Evolutionary conservation across 352 stramenopile genomes (phyloP), one percentile per base, ranked within the genome.

Genomic region (Pythium sukuiense): DNA sequence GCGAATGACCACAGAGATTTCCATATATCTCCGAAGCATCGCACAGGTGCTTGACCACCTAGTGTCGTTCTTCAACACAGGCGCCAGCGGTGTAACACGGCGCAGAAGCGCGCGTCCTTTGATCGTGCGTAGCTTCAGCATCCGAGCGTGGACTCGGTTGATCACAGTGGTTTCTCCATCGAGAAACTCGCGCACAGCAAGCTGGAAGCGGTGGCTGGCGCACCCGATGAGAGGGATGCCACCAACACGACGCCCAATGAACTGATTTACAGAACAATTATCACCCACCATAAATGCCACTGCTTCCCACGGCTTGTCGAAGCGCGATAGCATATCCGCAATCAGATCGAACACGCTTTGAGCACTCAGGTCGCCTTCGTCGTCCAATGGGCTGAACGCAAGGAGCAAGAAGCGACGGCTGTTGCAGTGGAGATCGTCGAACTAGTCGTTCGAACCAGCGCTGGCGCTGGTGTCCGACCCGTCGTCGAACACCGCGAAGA

Each of bases 201-300:
- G 54, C n/a, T 65, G 59, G 37, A 71, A 72, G 12, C 63, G 58
- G 27, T 75, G 69, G 26, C 30, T 69, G 0, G 69, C 63, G 29
- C 64, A 72, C 0, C 60, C 60, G 37, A 70, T 58, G 27, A 75
- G 26, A 7, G 63, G 52, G 14, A 76, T 45, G 3, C 24, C 60
- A 24, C 46, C 59, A 6, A 29, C 60, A 5, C 33, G 49, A 24
- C 46, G 39, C 14, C 63, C 71, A 39, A 70, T 74, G 63, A 49
- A 72, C 56, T 69, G 53, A 14, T 74, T 77, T 0, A 72, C 61
- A 37, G n/a, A 69, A n/a, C 63, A 71, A 18, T 71, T 71, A 39
- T 64, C 62, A 0, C 27, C 68, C 4, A 71, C 49, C 68, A 74
- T 71, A 39, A 71, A 70, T 5, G 39, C 16, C 1, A 71, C 63